Conservation (phyloP, 1,139 yeast species). For the Pichia inconspicua region DNA sequence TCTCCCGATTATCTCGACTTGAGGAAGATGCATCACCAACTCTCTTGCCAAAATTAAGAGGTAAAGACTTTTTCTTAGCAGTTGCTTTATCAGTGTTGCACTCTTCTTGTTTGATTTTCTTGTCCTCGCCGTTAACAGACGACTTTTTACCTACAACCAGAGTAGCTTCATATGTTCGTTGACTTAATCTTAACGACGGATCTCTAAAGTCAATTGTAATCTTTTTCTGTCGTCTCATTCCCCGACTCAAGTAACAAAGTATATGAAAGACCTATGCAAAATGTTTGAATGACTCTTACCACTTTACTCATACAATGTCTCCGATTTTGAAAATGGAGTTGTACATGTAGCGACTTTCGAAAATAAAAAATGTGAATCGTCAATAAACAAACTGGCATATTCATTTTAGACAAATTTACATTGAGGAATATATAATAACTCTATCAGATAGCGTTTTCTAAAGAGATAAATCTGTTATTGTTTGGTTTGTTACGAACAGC, state of each 20-base stretch:
- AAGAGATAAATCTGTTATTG: slow-evolving; percentile 6
- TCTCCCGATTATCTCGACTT: neutral
- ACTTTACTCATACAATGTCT: too few relatives aligned
- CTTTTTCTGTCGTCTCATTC: slow-evolving; percentile 8
- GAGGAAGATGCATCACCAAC: neutral
- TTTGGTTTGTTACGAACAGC: slow-evolving; percentile 4
- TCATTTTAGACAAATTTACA: too few relatives aligned
- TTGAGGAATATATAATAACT: too few relatives aligned
- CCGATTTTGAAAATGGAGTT: too few relatives aligned
- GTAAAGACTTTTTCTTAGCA: neutral
- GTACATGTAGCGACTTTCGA: neutral
- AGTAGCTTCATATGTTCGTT: slow-evolving; percentile 27
- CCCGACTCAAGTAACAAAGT: too few relatives aligned
- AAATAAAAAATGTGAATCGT: too few relatives aligned
- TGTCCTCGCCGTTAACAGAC: neutral
- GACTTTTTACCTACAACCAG: slow-evolving; percentile 23
- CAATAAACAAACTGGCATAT: too few relatives aligned
- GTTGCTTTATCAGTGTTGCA: neutral
- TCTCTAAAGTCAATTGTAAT: slow-evolving; percentile 22
- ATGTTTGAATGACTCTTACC: neutral
- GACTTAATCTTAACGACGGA: slow-evolving; percentile 23
- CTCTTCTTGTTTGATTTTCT: neutral
- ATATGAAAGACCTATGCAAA: too few relatives aligned
- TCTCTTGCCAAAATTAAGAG: neutral
- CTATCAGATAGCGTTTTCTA: neutral